Conservation (phyloP, 2,329 filamentous ascomycete genomes). For the Penicillium sp. region DNA sequence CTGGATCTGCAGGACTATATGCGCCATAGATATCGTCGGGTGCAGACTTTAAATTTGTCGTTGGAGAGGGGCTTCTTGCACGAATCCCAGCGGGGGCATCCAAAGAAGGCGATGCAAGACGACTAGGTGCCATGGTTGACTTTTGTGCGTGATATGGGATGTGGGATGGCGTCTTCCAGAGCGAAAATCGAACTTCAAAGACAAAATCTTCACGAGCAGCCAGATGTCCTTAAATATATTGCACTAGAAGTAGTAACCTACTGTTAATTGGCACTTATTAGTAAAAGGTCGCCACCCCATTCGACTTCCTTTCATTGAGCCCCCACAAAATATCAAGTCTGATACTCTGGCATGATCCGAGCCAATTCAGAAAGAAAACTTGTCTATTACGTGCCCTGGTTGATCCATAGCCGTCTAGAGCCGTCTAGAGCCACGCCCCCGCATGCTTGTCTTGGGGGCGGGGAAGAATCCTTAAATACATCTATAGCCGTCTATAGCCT, state of each 20-base stretch:
- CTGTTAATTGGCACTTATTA: too few species aligned
- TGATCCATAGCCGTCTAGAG: constrained; percentile 3
- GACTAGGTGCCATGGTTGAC: neutral
- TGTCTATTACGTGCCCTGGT: neutral
- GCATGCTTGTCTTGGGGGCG: neutral
- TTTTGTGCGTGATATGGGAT: too few species aligned
- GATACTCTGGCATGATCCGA: neutral
- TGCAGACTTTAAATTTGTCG: neutral
- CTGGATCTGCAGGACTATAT: constrained; percentile 1
- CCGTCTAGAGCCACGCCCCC: neutral
- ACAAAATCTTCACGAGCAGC: too few species aligned
- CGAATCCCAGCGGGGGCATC: neutral
- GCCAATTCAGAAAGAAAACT: neutral
- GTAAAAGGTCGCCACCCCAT: too few species aligned
- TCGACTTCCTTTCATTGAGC: too few species aligned
- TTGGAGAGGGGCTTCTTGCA: neutral
- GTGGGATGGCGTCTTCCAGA: too few species aligned
- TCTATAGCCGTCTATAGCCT: constrained; percentile 8
- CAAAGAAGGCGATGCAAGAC: neutral
- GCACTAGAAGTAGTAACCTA: too few species aligned
- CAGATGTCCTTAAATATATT: too few species aligned
- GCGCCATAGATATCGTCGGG: constrained; percentile 2
- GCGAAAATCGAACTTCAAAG: too few species aligned
- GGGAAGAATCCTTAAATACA: constrained; percentile 3
- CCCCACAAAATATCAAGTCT: neutral